A percentile compares a stretch with the other conserved stretches of the same genome.
phyloP scores from a whole-genome alignment of 345 rosid species.

The Populus deltoides region DNA sequence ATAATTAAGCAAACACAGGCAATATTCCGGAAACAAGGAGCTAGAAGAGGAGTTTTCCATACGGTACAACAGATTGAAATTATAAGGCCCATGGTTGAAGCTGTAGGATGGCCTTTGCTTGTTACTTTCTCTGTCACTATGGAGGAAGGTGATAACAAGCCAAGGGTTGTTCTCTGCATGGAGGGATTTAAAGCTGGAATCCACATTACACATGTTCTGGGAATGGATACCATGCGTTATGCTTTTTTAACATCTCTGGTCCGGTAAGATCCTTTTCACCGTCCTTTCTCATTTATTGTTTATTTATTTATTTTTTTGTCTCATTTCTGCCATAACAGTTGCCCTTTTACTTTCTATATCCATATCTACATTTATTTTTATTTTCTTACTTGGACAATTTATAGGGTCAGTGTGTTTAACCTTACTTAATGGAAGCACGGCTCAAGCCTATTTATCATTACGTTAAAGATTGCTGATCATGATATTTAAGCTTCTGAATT shows the following conservation, averaged over 20 bases:
- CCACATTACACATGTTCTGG: constrained; percentile 81
- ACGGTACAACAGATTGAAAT: constrained; percentile 71
- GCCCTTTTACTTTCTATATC: constrained; percentile 1
- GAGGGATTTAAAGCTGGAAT: constrained; percentile 99
- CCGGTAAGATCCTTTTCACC: constrained; percentile 47
- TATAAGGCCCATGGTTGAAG: constrained; percentile 96
- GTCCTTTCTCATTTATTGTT: neutral
- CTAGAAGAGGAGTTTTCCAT: constrained; percentile 82
- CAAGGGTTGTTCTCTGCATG: constrained; percentile 86
- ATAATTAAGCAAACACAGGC: constrained; percentile 92
- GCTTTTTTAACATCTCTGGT: constrained; percentile 95
- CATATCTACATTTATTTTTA: neutral
- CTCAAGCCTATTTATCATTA: neutral
- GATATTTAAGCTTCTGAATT: constrained; percentile 12
- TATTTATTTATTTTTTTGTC: neutral
- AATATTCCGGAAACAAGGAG: constrained; percentile 78
- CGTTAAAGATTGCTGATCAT: neutral
- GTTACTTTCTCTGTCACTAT: constrained; percentile 96
- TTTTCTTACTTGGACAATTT: neutral
- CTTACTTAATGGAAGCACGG: too few relatives aligned
- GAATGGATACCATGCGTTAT: constrained; percentile 99
- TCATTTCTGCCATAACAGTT: neutral
- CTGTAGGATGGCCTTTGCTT: constrained; percentile 97
- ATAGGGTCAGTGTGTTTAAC: neutral
- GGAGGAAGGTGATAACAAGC: constrained; percentile 98